phyloP scores from a whole-genome alignment of 805 yeast genomes.

The Suhomyces canberraensis region DNA sequence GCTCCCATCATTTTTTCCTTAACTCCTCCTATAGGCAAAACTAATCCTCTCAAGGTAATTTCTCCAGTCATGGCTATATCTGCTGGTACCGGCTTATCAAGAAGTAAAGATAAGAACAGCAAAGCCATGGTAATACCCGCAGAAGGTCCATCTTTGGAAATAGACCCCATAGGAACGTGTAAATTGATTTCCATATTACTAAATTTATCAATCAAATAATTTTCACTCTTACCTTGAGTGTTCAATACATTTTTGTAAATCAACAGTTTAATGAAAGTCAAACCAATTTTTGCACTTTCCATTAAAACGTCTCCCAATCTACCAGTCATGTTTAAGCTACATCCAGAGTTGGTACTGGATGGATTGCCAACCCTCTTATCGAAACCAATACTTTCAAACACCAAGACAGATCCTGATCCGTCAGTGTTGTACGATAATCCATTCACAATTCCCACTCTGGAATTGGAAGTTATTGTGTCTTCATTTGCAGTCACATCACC shows the following conservation, averaged over 20 bases:
- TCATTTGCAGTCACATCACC: conserved; percentile 30
- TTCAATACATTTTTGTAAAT: conserved; percentile 31
- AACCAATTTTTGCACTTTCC: conserved; percentile 79
- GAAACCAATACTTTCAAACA: conserved; percentile 73
- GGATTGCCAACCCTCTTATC: conserved; percentile 36
- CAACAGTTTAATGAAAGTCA: conserved; percentile 66
- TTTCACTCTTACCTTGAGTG: conserved; percentile 26
- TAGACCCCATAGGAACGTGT: conserved; percentile 49
- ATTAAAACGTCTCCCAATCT: conserved; percentile 75
- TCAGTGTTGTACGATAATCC: conserved; percentile 85
- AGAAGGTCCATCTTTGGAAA: conserved; percentile 48
- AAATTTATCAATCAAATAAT: conserved; percentile 40
- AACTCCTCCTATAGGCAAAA: conserved; percentile 79
- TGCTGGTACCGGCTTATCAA: conserved; percentile 42
- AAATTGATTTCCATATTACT: conserved; percentile 55
- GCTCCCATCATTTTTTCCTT: conserved; percentile 78
- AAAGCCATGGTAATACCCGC: conserved; percentile 52
- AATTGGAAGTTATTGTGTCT: conserved; percentile 39
- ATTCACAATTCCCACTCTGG: conserved; percentile 66
- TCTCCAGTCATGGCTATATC: conserved; percentile 85
- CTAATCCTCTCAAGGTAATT: conserved; percentile 72
- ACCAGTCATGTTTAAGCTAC: conserved; percentile 67
- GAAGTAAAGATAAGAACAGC: conserved; percentile 41
- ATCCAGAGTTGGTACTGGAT: conserved; percentile 21
- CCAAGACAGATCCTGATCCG: conserved; percentile 79